These are phyloP conservation scores for Blastosporella zonata DNA, from an alignment of 1,284 basidiomycete species.

Conservation along the genomic window DNA sequence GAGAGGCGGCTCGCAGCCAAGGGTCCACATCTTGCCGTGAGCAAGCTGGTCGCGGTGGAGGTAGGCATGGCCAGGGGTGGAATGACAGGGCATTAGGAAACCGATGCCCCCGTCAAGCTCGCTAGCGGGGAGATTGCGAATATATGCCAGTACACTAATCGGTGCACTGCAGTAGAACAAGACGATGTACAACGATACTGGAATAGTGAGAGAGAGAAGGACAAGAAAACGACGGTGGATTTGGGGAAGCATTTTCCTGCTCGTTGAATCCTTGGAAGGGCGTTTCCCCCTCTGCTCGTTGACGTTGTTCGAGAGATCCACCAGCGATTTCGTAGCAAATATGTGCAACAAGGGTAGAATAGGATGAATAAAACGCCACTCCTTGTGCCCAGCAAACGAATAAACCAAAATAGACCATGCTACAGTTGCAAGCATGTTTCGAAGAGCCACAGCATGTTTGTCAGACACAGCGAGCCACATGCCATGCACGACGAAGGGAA, in stretches of 20 bases:
- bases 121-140: conserved; percentile 48
- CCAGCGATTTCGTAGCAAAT: conserved; percentile 72
- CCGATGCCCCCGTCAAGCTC: conserved; percentile 63
- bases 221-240: conserved; percentile 37
- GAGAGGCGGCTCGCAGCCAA: conserved; percentile 91
- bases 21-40: conserved; percentile 65
- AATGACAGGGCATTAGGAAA: conserved; percentile 96
- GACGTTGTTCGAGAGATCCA: conserved; percentile 38
- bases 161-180: conserved; percentile 78
- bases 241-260: conserved; percentile 18
- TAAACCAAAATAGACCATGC: conserved; percentile 70
- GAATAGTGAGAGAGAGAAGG: conserved; percentile 53
- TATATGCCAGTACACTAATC: conserved; percentile 66
- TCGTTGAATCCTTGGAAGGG: conserved; percentile 6
- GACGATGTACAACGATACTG: conserved; percentile 66
- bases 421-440: conserved; percentile 50
- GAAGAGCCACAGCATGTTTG: conserved; percentile 31
- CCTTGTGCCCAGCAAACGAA: conserved; percentile 87
- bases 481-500: conserved; percentile 73
- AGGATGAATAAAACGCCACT: conserved; percentile 96
- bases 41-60: conserved; percentile 70
- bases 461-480: conserved; percentile 39
- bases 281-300: conserved; percentile 11
- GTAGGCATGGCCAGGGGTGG: conserved; percentile 93
- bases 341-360: conserved; percentile 84